Evolutionary conservation across 331 rosid species (phyloP).

Genomic region (Erythrophleum ivorense): DNA sequence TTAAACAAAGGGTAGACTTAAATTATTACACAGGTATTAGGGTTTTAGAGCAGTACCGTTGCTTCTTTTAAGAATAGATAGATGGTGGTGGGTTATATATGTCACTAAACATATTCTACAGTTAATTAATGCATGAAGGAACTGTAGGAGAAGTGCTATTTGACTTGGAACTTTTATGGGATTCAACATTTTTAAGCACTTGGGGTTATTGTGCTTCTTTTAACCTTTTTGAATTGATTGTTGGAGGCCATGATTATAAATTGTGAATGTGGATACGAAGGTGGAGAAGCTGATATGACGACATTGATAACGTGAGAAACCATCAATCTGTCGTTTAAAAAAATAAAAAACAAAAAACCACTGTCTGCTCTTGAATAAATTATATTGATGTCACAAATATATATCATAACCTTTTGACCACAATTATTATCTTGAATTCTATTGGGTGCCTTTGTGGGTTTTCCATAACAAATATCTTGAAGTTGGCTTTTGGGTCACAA

Average conservation of each 20-base stretch:
- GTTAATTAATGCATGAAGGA: conserved; percentile 36
- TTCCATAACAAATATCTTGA: background rate
- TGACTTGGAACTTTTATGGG: conserved; percentile 49
- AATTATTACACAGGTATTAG: background rate
- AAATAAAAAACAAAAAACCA: background rate
- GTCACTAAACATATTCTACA: conserved; percentile 32
- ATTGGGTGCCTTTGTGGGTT: background rate
- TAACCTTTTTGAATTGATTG: conserved; percentile 40
- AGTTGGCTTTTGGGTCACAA: conserved; percentile 25
- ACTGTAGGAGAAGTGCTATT: conserved; percentile 55
- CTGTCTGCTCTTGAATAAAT: conserved; percentile 27
- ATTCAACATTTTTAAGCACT: conserved; percentile 35
- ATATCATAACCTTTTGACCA: background rate
- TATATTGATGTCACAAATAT: background rate
- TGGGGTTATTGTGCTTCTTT: conserved; percentile 41
- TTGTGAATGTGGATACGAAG: conserved; percentile 31
- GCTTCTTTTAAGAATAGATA: conserved; percentile 34
- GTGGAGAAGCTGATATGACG: conserved; percentile 42
- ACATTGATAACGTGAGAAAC: conserved; percentile 53
- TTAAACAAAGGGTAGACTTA: conserved; percentile 2
- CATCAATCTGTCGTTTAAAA: conserved; percentile 33
- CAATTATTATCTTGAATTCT: background rate
- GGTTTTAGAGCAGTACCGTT: background rate
- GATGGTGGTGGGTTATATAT: conserved; percentile 30
- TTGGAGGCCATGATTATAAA: conserved; percentile 45